Base-by-base conservation (phyloP, 495 filamentous ascomycete genomes). In the Pyronema domesticum region DNA sequence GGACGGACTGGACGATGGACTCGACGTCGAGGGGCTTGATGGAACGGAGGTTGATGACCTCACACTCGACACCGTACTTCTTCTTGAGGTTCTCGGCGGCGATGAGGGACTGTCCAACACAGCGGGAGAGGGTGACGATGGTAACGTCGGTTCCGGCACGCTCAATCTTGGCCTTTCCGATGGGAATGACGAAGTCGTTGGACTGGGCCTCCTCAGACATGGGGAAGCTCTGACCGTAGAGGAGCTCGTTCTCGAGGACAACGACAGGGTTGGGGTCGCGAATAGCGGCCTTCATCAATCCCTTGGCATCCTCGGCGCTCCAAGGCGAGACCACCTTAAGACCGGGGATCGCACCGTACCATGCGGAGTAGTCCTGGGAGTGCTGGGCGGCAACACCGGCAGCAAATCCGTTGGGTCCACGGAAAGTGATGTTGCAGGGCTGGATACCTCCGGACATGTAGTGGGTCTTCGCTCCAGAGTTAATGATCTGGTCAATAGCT, bases 401-500 rank as follows among this genome's bases (percentile, higher is more conserved):
- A 54, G 91, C 91, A 69, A 98, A 98, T 57, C 91, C 91, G 69
- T 98, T 98, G 69, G 91, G 91, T 44, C 91, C 91, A 69, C 91
- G 88, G 80, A 98, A 98, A 57, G 93, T 96, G 69, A 98, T 83
- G 73, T 95, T 96, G 76, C 91, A 98, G 62, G 91, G 91, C 71
- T 98, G 91, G 70, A 95, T 98, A 69, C 91, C 91, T 61, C 91
- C 91, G 53, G 89, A 95, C 91, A 98, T 98, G 75, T 98, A 98
- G 69, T 95, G 93, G 17, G 91, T 98, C 75, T 96, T 98, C 60
- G 87, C 91, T 53, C 87, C 91, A 47, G 88, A 95, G 79, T 98
- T 98, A 80, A 98, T 89, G 68, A 98, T 87, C 69, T 98, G 91
- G 71, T 98, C 91, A 70, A 98, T 98, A 60, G 91, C 83, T 75